Conservation (phyloP, 2,329 filamentous ascomycete genomes). For the Cryphonectria carpinicola region DNA sequence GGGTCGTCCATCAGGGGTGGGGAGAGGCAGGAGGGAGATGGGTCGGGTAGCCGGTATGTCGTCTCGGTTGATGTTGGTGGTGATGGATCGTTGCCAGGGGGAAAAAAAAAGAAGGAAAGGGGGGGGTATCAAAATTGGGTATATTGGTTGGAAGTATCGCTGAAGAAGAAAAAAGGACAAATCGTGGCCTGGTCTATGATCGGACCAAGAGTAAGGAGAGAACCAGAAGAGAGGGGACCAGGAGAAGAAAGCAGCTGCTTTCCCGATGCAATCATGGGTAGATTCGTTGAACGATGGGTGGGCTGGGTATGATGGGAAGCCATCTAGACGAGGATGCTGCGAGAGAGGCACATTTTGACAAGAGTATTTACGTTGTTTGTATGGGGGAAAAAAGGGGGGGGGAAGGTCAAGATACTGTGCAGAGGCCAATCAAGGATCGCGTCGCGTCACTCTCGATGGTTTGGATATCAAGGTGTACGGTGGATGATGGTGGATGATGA, state of each 20-base stretch:
- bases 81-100: neutral
- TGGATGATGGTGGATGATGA: neutral
- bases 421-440: neutral
- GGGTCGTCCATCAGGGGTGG: conserved; percentile 55
- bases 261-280: conserved; percentile 23
- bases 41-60: neutral
- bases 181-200: conserved; percentile 26
- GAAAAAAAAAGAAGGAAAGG: conserved; percentile 19
- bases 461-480: neutral
- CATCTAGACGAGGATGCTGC: conserved; percentile 38
- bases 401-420: neutral
- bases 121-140: conserved; percentile 27
- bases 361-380: neutral
- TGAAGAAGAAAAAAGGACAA: conserved; percentile 18
- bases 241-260: conserved; percentile 34
- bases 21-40: conserved; percentile 4
- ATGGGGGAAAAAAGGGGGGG: neutral
- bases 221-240: conserved; percentile 28
- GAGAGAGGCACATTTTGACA: conserved; percentile 17
- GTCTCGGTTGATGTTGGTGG: neutral
- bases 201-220: conserved; percentile 30
- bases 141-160: conserved; percentile 28
- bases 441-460: neutral
- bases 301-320: conserved; percentile 34
- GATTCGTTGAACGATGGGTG: conserved; percentile 28